These are phyloP conservation scores for Dothideomycetidae sp. DNA, from an alignment of 2,329 filamentous ascomycete genomes.

Conservation along the genomic window DNA sequence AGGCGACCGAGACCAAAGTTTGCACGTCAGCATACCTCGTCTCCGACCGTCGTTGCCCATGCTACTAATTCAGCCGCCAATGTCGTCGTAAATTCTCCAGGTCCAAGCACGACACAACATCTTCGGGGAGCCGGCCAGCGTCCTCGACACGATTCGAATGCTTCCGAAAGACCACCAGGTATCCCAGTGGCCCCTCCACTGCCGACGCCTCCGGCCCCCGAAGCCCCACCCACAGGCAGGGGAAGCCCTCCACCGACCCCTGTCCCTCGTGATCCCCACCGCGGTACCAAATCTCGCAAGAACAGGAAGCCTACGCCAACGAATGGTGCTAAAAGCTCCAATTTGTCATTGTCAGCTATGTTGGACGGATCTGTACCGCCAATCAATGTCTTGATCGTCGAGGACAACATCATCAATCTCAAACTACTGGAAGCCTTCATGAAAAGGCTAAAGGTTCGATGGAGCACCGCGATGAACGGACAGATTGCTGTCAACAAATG, in stretches of 20 bases:
- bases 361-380: constrained; percentile 77
- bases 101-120: constrained; percentile 29
- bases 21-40: constrained; percentile 62
- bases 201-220: constrained; percentile 38
- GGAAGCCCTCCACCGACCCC: constrained; percentile 21
- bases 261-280: constrained; percentile 6
- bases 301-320: constrained; percentile 12
- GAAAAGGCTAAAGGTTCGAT: constrained; percentile 86
- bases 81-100: constrained; percentile 13
- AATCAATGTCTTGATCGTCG: constrained; percentile 93
- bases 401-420: constrained; percentile 97
- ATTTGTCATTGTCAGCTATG: constrained; percentile 23
- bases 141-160: constrained; percentile 27
- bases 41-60: constrained; percentile 53
- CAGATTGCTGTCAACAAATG: constrained; percentile 87
- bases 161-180: constrained; percentile 30
- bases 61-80: constrained; percentile 17
- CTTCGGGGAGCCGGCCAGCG: constrained; percentile 17
- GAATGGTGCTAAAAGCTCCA: constrained; percentile 23
- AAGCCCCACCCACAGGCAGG: constrained; percentile 17
- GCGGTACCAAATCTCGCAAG: constrained; percentile 9
- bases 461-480: constrained; percentile 95
- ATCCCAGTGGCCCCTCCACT: constrained; percentile 35
- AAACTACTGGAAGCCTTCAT: constrained; percentile 89
- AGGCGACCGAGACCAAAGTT: constrained; percentile 39